Evolutionary conservation across 331 rosid genomes (phyloP).

Genomic region (Quercus tomentella): DNA sequence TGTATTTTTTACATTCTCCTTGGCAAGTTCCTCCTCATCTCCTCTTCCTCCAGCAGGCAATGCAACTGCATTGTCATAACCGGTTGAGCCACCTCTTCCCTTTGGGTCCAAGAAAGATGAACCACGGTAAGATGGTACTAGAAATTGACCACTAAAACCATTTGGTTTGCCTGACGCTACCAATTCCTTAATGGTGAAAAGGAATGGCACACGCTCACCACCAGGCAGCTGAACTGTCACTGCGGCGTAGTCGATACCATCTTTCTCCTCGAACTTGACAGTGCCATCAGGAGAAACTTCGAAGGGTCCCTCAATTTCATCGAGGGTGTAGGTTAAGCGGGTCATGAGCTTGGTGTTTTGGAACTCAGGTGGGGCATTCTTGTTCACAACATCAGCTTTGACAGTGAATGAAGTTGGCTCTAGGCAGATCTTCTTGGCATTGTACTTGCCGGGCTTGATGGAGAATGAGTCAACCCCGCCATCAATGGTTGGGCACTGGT

Average conservation of each 20-base stretch:
- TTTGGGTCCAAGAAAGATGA: conserved; percentile 97
- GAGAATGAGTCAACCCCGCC: conserved; percentile 77
- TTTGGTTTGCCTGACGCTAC: conserved; percentile 94
- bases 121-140: conserved; percentile 95
- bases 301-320: conserved; percentile 94
- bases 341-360: conserved; percentile 99
- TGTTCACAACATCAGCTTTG: conserved; percentile 76
- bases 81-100: conserved; percentile 95
- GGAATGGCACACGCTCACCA: conserved; percentile 96
- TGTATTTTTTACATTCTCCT: conserved; percentile 65
- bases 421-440: conserved; percentile 68
- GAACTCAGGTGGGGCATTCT: conserved; percentile 81
- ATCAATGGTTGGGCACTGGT: conserved; percentile 93
- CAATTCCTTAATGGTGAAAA: conserved; percentile 85
- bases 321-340: conserved; percentile 93
- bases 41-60: conserved; percentile 98
- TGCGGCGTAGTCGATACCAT: conserved; percentile 92
- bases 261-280: conserved; percentile 87
- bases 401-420: conserved; percentile 99
- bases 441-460: conserved; percentile 86
- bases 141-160: conserved; percentile 54
- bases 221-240: conserved; percentile 96
- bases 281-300: conserved; percentile 70
- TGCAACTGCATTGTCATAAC: conserved; percentile 89
- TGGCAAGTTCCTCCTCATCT: conserved; percentile 80